Evolutionary conservation across 495 filamentous ascomycete genomes (phyloP).

Genomic region (Staphylotrichum tortipilum): DNA sequence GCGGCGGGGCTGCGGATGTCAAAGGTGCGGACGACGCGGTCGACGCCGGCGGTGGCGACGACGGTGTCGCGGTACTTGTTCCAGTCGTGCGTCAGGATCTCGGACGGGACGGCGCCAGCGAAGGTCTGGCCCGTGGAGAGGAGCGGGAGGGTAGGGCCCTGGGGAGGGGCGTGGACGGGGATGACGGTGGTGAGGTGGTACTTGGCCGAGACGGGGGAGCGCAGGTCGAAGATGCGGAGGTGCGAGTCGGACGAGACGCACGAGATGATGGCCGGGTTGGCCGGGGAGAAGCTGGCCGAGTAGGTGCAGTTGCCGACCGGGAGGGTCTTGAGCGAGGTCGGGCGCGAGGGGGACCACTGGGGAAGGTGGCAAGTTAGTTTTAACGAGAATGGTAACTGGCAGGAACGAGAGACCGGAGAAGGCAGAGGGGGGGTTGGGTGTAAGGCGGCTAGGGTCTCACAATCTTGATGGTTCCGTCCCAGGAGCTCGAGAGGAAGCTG

Average conservation of each 20-base stretch:
- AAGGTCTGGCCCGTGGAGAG: constrained; percentile 25
- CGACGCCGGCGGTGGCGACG: constrained; percentile 84
- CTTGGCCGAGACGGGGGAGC: constrained; percentile 67
- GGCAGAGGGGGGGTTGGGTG: not conserved
- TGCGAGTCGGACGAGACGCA: constrained; percentile 78
- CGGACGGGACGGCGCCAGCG: constrained; percentile 39
- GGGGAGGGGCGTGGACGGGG: constrained; percentile 57
- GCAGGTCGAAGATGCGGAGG: constrained; percentile 80
- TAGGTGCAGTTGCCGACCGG: constrained; percentile 90
- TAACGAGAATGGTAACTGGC: too few species aligned
- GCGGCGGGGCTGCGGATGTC: constrained; percentile 67
- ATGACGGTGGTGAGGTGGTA: constrained; percentile 75
- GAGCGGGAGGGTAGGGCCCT: constrained; percentile 29
- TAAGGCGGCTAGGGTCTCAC: constrained; percentile 27
- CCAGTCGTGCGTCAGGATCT: constrained; percentile 94
- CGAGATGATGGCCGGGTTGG: constrained; percentile 67
- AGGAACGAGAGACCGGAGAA: not conserved
- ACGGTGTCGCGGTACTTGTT: constrained; percentile 88
- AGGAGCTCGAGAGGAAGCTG: constrained; percentile 76
- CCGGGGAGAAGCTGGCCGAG: constrained; percentile 70
- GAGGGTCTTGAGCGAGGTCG: constrained; percentile 66
- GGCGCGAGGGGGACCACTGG: constrained; percentile 68
- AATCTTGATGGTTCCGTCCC: constrained; percentile 91
- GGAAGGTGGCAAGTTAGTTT: constrained; percentile 7
- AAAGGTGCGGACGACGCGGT: constrained; percentile 75